Evolutionary conservation across 2,329 filamentous ascomycete species (phyloP).

Genomic region (Colletotrichum horii): DNA sequence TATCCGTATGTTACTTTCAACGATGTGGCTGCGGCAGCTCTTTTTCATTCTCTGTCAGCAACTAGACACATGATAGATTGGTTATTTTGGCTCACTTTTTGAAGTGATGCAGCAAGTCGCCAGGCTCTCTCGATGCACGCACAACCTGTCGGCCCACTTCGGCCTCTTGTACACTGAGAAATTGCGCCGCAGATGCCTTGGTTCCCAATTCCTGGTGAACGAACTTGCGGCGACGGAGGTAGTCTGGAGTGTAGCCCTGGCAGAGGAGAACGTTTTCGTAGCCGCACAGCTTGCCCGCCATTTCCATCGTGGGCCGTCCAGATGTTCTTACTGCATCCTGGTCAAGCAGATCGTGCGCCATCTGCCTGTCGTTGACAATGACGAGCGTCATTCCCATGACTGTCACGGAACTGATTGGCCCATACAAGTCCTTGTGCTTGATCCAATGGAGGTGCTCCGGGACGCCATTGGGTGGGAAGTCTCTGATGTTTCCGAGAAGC

Average conservation of each 20-base stretch:
- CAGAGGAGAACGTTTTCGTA: constrained; percentile 25
- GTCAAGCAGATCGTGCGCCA: constrained; percentile 41
- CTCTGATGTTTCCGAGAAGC: constrained; percentile 53
- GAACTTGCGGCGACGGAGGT: constrained; percentile 29
- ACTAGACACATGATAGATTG: rapidly evolving
- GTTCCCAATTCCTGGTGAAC: constrained; percentile 34
- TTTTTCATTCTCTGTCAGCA: background rate
- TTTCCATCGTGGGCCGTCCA: constrained; percentile 29
- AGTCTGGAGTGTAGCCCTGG: constrained; percentile 26
- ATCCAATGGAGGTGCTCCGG: constrained; percentile 46
- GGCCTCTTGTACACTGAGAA: constrained; percentile 1
- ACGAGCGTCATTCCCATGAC: constrained; percentile 44
- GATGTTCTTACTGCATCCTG: constrained; percentile 38
- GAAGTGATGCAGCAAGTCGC: constrained; percentile 7
- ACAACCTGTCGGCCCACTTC: constrained; percentile 15
- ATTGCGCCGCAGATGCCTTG: constrained; percentile 23
- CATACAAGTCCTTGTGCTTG: constrained; percentile 42
- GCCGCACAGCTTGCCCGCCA: constrained; percentile 32
- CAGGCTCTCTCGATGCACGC: constrained; percentile 11
- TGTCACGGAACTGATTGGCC: constrained; percentile 43
- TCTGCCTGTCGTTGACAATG: constrained; percentile 40
- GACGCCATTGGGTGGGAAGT: constrained; percentile 44
- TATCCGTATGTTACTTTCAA: constrained; percentile 24
- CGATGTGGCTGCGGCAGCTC: background rate
- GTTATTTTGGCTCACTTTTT: constrained; percentile 13